A percentile compares a stretch with the other conserved stretches of the same genome.
Evolutionary conservation across 192 early-diverging fungal species (phyloP).

Genomic region (Coemansia umbellata): DNA sequence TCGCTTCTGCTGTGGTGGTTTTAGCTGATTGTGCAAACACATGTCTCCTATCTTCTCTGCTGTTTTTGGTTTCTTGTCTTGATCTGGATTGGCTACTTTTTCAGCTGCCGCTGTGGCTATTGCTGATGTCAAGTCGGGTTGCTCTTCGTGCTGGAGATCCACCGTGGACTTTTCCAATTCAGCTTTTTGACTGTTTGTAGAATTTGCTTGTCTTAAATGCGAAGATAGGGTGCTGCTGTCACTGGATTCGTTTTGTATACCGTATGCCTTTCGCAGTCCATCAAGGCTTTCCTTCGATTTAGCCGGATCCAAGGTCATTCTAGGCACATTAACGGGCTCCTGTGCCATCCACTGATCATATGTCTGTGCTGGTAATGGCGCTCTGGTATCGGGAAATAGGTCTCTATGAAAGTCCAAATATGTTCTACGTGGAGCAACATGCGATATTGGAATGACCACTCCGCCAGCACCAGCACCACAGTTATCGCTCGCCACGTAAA

Average conservation of each 20-base stretch:
- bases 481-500: conserved; percentile 43
- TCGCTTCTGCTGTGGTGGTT: too few relatives aligned
- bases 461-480: conserved; percentile 50
- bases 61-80: too few relatives aligned
- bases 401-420: conserved; percentile 84
- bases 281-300: conserved; percentile 17
- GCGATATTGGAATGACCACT: conserved; percentile 65
- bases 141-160: too few relatives aligned
- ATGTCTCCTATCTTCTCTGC: too few relatives aligned
- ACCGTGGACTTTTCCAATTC: too few relatives aligned
- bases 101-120: too few relatives aligned
- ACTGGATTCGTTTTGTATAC: neutral
- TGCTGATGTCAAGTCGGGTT: too few relatives aligned
- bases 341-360: conserved; percentile 60
- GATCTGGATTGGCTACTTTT: too few relatives aligned
- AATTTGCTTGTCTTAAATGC: too few relatives aligned
- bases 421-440: conserved; percentile 60
- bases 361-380: conserved; percentile 50
- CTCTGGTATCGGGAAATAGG: conserved; percentile 80
- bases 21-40: too few relatives aligned
- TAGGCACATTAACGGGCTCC: conserved; percentile 32
- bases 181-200: too few relatives aligned
- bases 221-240: too few relatives aligned
- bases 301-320: conserved; percentile 33
- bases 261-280: conserved; percentile 7